A percentile compares a stretch with the other conserved stretches of the same genome.
phyloP scores from a whole-genome alignment of 306 rosid species.

The Vigna trinervia region DNA sequence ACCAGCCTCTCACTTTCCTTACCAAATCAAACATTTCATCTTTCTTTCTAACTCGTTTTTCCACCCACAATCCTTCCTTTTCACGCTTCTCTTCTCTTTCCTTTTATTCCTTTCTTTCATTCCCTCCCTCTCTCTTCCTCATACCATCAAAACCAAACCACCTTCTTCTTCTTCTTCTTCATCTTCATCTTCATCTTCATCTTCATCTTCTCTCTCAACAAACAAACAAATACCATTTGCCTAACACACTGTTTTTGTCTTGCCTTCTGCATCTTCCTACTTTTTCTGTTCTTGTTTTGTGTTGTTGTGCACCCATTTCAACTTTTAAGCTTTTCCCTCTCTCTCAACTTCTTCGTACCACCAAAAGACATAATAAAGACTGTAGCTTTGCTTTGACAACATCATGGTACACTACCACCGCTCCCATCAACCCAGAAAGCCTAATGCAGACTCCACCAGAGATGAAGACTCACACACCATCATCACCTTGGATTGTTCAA shows the following conservation, averaged over 20 bases:
- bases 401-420: slow-evolving; percentile 70
- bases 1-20: background rate
- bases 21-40: background rate
- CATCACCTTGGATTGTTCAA: slow-evolving; percentile 53
- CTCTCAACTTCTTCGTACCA: background rate
- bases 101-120: background rate
- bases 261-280: background rate
- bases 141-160: background rate
- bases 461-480: slow-evolving; percentile 60
- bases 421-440: slow-evolving; percentile 56
- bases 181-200: background rate
- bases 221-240: background rate
- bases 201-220: background rate
- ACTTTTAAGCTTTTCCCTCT: background rate
- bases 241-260: background rate
- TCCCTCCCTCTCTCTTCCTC: background rate
- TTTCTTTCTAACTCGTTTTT: background rate
- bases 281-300: background rate
- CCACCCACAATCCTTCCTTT: background rate
- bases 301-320: background rate
- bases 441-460: slow-evolving; percentile 28
- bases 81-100: background rate
- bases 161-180: background rate
- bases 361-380: slow-evolving; percentile 16
- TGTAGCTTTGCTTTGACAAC: background rate